Evolutionary conservation across 2,329 filamentous ascomycete species (phyloP).

Genomic region (Colletotrichum kahawae): DNA sequence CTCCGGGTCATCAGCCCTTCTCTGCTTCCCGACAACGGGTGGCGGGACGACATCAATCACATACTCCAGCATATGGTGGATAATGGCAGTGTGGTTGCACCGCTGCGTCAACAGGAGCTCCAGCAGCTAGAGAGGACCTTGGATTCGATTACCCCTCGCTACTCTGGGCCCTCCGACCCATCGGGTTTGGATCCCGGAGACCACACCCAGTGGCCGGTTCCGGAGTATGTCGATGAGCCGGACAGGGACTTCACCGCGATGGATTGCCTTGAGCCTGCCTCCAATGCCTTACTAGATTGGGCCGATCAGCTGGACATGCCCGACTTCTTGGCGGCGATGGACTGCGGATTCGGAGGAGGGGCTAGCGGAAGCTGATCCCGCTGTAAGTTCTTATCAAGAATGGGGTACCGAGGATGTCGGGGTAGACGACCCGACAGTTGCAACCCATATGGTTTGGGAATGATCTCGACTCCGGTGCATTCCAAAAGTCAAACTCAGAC

Average conservation of each 20-base stretch:
- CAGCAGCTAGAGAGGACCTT: not conserved
- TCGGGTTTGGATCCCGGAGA: not conserved
- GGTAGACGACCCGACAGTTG: not conserved
- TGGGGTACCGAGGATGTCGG: not conserved
- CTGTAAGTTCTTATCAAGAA: not conserved
- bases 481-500: not conserved
- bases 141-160: not conserved
- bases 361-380: not conserved
- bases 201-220: not conserved
- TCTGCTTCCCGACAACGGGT: not conserved
- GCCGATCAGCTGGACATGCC: not conserved
- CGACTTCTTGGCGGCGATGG: not conserved
- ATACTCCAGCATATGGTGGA: not conserved
- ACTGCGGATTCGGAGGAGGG: not conserved
- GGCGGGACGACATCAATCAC: not conserved
- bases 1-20: not conserved
- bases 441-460: not conserved
- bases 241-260: not conserved
- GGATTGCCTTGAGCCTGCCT: not conserved
- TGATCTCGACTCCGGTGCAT: not conserved
- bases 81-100: not conserved
- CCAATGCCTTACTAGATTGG: not conserved
- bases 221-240: not conserved
- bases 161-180: not conserved
- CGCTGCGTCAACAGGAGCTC: not conserved